Base-by-base conservation (phyloP, 108 stramenopile genomes). In the Pseudonitzschia pungens region DNA sequence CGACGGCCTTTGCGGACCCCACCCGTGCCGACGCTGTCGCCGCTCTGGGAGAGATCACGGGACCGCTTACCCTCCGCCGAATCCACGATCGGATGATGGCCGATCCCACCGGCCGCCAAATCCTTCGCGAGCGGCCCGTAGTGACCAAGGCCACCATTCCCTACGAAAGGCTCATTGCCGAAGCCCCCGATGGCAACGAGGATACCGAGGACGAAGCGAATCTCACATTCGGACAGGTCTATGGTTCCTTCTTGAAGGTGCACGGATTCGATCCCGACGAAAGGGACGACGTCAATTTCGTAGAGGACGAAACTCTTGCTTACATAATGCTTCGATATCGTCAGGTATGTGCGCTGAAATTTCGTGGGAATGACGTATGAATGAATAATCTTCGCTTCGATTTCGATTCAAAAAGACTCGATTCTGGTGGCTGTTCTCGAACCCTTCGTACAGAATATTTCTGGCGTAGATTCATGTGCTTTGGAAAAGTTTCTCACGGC, bases 281-380 rank as follows among this genome's bases (percentile, higher is more conserved):
- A 77, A 76, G 92, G 54, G 68, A 77, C 70, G 68, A 77, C 9
- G 88, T 98, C 2, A 62, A 65, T 16, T 70, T 76, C 53, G 40
- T 74, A 0, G 93, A 95, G 43, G 87, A 91, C 62, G 84, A 88
- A 32, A 90, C 96, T 42, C 81, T 98, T 24, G 88, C 94, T 18
- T 99, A 97, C 75, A 85, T 98, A 7, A 94, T 98, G 96, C 79
- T 88, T 42, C 87, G 98, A 26, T 97, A 98, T 79, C 88, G 99
- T 51, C 45, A 48, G 45, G 45, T 48, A 48, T 48, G 45, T 48
- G 45, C 7, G 45, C 2, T 36, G 36, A 36, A 36, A 36, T 6
- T 36, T 36, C 36, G 36, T 36, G 6, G 6, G 6, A 6, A 5
- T 2, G 36, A 5, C 6, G 36, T 36, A 5, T 36, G 36, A 36